These are phyloP conservation scores for Xylaria sp. DNA, from an alignment of 2,329 filamentous ascomycete genomes.

Conservation along the genomic window DNA sequence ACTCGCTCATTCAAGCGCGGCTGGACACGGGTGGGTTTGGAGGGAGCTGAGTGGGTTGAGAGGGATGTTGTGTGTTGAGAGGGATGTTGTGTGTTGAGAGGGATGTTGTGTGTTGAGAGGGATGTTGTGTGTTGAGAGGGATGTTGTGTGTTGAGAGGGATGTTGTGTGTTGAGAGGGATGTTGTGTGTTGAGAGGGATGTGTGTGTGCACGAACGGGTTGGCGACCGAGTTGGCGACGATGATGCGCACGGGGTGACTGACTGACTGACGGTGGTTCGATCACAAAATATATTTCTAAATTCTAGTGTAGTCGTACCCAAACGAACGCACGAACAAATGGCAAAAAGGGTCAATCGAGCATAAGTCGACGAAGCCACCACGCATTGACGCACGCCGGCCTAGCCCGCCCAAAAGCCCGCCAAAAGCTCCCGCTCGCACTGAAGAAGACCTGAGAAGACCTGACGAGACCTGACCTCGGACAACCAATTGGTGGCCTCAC, in stretches of 20 bases:
- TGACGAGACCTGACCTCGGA: slow-evolving; percentile 1
- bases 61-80: not conserved
- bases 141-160: not conserved
- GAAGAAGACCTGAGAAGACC: no score
- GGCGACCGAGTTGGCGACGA: not conserved
- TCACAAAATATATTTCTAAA: not conserved
- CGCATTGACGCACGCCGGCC: slow-evolving; percentile 13
- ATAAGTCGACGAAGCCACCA: slow-evolving; percentile 4
- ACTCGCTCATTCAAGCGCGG: no score
- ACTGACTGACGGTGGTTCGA: slow-evolving; percentile 4
- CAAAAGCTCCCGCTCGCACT: no score
- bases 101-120: not conserved
- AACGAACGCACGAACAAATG: not conserved
- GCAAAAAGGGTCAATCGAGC: not conserved
- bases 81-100: not conserved
- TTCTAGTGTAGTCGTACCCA: not conserved
- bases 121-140: not conserved
- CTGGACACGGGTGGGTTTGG: not conserved
- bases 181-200: not conserved
- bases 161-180: not conserved
- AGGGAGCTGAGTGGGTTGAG: no score
- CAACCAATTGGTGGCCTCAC: slow-evolving; percentile 19
- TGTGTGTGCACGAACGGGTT: not conserved
- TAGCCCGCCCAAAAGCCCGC: no score
- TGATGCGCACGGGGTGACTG: not conserved